A percentile compares a stretch with the other conserved stretches of the same genome.
These are phyloP conservation scores for Lipomyces orientalis DNA, from an alignment of 805 yeast genomes.

Conservation along the genomic window DNA sequence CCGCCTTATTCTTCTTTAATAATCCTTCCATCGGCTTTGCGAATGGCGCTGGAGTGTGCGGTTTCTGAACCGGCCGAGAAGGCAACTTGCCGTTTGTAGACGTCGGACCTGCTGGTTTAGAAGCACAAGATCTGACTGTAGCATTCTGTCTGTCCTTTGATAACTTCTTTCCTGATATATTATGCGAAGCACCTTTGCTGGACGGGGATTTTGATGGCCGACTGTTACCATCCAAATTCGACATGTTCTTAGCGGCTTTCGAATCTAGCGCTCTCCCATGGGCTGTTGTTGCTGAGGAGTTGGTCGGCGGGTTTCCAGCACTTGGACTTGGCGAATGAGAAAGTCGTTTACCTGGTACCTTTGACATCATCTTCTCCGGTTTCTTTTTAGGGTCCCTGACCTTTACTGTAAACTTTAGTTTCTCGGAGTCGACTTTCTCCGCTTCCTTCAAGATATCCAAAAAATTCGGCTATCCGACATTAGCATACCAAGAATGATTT, in stretches of 20 bases:
- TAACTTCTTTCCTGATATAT: neutral
- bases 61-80: neutral
- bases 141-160: neutral
- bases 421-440: conserved; percentile 58
- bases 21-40: conserved; percentile 49
- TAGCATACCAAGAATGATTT: conserved; percentile 4
- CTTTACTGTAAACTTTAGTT: conserved; percentile 52
- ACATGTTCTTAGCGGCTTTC: neutral
- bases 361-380: conserved; percentile 13
- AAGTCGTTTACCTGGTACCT: neutral
- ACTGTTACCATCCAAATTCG: neutral
- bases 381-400: conserved; percentile 40
- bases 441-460: conserved; percentile 75
- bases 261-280: neutral
- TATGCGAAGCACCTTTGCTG: neutral
- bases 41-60: conserved; percentile 51
- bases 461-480: conserved; percentile 55
- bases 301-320: neutral
- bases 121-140: neutral
- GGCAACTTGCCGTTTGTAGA: neutral
- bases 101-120: neutral
- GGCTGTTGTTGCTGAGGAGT: neutral
- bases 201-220: neutral
- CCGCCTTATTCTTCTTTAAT: conserved; percentile 48
- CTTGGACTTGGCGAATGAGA: conserved; percentile 3